Evolutionary conservation across 352 stramenopile species (phyloP).

Genomic region (Phytophthora hybrid): DNA sequence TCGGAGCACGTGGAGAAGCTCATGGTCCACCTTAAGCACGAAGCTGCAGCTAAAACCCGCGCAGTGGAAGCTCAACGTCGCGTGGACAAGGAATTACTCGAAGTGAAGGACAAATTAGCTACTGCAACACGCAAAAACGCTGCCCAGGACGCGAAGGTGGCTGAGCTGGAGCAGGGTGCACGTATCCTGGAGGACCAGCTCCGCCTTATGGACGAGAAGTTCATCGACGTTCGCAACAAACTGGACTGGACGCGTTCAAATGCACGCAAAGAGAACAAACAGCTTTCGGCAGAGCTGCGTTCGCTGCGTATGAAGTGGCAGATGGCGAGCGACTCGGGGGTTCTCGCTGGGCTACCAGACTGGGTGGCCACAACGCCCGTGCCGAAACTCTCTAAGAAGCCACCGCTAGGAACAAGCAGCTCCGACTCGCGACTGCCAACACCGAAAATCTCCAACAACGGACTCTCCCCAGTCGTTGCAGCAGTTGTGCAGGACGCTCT

Average conservation of each 20-base stretch:
- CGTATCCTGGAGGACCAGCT: constrained; percentile 97
- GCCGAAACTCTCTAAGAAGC: constrained; percentile 43
- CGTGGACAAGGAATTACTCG: constrained; percentile 83
- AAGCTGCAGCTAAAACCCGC: constrained; percentile 93
- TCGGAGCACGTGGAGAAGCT: constrained; percentile 97
- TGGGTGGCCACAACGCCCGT: constrained; percentile 44
- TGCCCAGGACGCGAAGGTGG: constrained; percentile 87
- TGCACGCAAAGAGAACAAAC: constrained; percentile 85
- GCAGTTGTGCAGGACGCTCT: constrained; percentile 44
- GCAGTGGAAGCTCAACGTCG: constrained; percentile 78
- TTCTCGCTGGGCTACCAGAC: constrained; percentile 53
- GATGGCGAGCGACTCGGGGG: constrained; percentile 66
- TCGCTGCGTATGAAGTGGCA: constrained; percentile 82
- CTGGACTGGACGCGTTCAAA: constrained; percentile 94
- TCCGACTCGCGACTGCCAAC: constrained; percentile 60
- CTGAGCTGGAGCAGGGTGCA: constrained; percentile 92
- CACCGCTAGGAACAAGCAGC: constrained; percentile 52
- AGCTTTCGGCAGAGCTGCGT: constrained; percentile 68
- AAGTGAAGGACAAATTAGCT: constrained; percentile 66
- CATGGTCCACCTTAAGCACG: constrained; percentile 97
- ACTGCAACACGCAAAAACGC: constrained; percentile 83
- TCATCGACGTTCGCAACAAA: constrained; percentile 96
- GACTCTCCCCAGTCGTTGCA: constrained; percentile 32
- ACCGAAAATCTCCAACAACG: constrained; percentile 39
- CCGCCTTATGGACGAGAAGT: constrained; percentile 97